Base-by-base conservation (phyloP, 768 basidiomycete species). In the Rhodotorula toruloides region DNA sequence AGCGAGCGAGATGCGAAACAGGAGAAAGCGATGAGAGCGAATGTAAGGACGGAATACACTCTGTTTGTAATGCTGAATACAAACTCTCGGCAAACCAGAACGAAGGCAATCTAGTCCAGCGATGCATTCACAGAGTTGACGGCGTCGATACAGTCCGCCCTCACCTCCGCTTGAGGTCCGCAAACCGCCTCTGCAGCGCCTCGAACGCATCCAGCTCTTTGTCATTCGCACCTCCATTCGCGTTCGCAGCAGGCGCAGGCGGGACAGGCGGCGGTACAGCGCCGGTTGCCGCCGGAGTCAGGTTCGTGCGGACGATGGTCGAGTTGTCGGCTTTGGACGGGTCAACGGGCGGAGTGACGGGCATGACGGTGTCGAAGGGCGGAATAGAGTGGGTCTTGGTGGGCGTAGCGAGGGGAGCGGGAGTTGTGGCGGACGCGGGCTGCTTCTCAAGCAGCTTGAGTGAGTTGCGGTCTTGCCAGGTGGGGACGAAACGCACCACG, bases 101-200 rank as follows among this genome's bases (percentile, higher is more conserved):
- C 47, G 10, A n/a, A 12, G 27, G 5, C 4, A 19, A 27, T 16
- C 2, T 27, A n/a, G 25, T 6, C 39, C 16, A 31, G 27, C 22
- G n/a, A n/a, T 19, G 29, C 29, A 14, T 50, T 16, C 16, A 16
- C 4, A 17, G 19, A 12, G 7, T 10, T n/a, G 37, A 34, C 21
- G 22, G 16, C 42, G 22, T 22, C 16, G 16, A 27, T 4, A 55
- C 5, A 27, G 11, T 39, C 39, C 39, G 34, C 32, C 13, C 10
- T 78, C 77, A 90, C 53, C 85, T 84, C 79, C 89, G 90, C 81
- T 93, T 96, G 73, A 96, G 78, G 36, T 85, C 87, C 67, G 88
- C 90, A 74, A 96, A 94, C 63, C 92, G 84, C 76, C 83, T 85
- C 56, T 86, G 80, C 55, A 96, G 80, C 29, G 84, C 81, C 44